Evolutionary conservation across 2,329 filamentous ascomycete species (phyloP).

Genomic region (Nakataea oryzae): DNA sequence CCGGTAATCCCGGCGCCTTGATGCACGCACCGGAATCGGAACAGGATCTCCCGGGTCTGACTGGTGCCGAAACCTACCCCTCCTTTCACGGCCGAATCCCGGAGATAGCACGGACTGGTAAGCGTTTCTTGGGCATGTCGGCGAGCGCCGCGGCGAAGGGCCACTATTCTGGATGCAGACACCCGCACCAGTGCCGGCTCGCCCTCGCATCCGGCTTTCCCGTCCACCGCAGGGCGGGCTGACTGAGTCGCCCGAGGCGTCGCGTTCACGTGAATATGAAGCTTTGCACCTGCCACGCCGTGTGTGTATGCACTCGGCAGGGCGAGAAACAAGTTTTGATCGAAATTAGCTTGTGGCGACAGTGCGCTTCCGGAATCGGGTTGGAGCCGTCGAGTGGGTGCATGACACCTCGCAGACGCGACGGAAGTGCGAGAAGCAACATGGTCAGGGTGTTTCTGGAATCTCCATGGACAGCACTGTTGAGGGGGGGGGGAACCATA

Average conservation of each 20-base stretch:
- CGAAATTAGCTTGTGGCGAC: background rate
- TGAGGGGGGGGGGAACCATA: background rate
- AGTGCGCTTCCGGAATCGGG: too few species aligned
- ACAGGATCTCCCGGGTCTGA: background rate
- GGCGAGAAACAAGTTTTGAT: background rate
- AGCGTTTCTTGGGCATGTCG: background rate
- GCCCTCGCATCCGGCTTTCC: background rate
- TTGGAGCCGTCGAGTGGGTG: background rate
- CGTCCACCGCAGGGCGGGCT: too few species aligned
- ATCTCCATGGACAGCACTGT: too few species aligned
- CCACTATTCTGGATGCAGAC: background rate
- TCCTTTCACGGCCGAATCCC: background rate
- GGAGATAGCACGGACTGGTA: background rate
- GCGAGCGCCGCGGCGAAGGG: background rate
- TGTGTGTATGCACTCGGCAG: too few species aligned
- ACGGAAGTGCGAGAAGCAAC: background rate
- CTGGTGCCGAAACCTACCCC: background rate
- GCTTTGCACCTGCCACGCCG: background rate
- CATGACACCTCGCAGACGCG: background rate
- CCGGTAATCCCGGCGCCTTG: background rate
- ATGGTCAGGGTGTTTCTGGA: background rate
- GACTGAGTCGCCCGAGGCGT: background rate
- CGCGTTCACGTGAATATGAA: background rate
- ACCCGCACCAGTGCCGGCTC: background rate
- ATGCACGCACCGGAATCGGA: background rate